phyloP scores from a whole-genome alignment of 345 rosid genomes.

The Corymbia maculata region DNA sequence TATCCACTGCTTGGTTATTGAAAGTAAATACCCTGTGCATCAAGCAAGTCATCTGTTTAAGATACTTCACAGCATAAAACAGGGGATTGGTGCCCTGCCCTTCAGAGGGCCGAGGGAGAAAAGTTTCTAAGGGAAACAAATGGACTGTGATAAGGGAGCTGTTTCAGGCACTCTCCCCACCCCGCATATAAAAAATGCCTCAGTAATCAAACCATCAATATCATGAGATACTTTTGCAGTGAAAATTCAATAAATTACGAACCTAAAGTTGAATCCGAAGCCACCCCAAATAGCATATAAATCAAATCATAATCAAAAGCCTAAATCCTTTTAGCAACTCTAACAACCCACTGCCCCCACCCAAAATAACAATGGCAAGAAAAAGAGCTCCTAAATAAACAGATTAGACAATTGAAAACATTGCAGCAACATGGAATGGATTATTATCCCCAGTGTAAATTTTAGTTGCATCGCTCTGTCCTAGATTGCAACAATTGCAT shows the following conservation, averaged over 20 bases:
- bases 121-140: not conserved
- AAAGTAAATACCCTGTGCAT: constrained; percentile 6
- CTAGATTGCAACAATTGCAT: not conserved
- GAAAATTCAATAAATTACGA: not conserved
- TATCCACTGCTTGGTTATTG: not conserved
- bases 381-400: not conserved
- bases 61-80: not conserved
- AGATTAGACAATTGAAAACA: not conserved
- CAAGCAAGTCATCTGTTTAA: not conserved
- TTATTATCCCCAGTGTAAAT: not conserved
- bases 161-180: not conserved
- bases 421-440: not conserved
- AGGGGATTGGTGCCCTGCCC: not conserved
- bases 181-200: not conserved
- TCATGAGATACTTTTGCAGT: not conserved
- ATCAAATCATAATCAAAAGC: not conserved
- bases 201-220: not conserved
- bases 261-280: not conserved
- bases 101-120: not conserved
- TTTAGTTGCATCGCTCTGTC: not conserved
- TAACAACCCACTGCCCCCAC: not conserved
- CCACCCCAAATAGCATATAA: not conserved
- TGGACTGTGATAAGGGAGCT: not conserved
- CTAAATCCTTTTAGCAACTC: not conserved
- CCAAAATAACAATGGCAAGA: not conserved